phyloP scores from a whole-genome alignment of 2,329 filamentous ascomycete species.

The Alternaria sp. region DNA sequence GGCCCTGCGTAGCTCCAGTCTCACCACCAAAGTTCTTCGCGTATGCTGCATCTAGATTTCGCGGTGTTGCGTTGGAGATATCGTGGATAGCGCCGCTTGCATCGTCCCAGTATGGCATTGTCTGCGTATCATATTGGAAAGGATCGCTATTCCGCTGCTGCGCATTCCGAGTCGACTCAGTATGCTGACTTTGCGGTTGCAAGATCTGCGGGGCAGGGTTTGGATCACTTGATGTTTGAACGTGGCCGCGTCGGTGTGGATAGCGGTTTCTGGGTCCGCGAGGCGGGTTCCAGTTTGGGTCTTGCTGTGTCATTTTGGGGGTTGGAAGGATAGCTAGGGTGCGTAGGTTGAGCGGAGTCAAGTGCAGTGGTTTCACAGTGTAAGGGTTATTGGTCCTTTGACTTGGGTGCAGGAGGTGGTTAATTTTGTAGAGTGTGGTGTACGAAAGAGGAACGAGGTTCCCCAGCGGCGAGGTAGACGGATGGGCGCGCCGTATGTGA shows the following conservation, averaged over 20 bases:
- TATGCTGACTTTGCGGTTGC: neutral
- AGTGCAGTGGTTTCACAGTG: neutral
- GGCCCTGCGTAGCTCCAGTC: neutral
- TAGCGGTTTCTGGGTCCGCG: no score
- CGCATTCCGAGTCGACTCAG: neutral
- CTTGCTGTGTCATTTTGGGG: neutral
- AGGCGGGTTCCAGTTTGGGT: neutral
- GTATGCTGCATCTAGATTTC: neutral
- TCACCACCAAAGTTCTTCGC: neutral
- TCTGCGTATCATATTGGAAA: neutral
- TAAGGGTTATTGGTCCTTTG: neutral
- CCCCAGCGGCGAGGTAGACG: neutral
- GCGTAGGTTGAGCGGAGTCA: neutral
- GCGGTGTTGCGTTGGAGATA: neutral
- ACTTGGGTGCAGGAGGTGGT: neutral
- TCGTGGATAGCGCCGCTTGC: conserved; percentile 2
- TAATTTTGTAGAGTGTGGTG: rapidly evolving
- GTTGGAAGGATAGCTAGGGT: neutral
- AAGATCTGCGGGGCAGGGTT: neutral
- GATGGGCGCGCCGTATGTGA: neutral
- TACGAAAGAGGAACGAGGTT: neutral
- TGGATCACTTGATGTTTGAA: neutral
- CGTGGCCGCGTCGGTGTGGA: neutral
- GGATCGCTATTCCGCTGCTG: neutral
- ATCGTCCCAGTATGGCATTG: conserved; percentile 1